Evolutionary conservation across 208 protist species (phyloP), one percentile per base, ranked within the genome.

Genomic region (Trypanosoma boissoni): DNA sequence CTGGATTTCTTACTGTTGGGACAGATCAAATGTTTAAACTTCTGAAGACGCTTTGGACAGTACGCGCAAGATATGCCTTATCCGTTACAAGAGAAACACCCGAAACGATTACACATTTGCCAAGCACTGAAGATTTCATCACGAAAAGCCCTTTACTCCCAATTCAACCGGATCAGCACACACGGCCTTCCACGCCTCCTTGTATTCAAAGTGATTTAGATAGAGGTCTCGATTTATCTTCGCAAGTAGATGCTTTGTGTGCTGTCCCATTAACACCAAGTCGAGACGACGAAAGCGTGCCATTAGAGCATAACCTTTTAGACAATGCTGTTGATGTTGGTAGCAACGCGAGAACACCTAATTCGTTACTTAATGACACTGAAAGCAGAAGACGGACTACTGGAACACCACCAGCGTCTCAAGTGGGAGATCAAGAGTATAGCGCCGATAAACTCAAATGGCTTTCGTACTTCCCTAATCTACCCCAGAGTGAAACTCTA

Each of bases 1-100:
- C 80, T n/a, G 63, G 73, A 0, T 87, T 83, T 43, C 46, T 83
- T 7, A 66, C 59, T 9, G 70, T 64, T 4, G 68, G 75, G 0
- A 74, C 66, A 2, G 59, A 53, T 10, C 64, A 83, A 60, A 76
- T 78, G 49, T 75, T 67, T 57, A 77, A 64, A 37, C 27, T 83
- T 1, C 64, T 81, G 59, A 76, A 65, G 41, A 87, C 74, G 5
- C 44, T 87, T 3, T 81, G 76, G 74, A 69, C 64, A 2, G 72
- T 80, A 42, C 68, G 80, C 18, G 68, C 72, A 46, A 61, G 68
- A 36, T 81, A 76, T 31, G 62, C 73, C 10, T 71, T 59, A 2
- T 59, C 41, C 31, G 58, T 10, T 32, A 14, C 24, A 21, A 1
- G 36, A 46, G 2, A 45, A 24, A 18, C 37, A 23, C 10, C 34